These are phyloP conservation scores for Dryas integrifolia DNA, from an alignment of 331 rosid genomes.

Conservation along the genomic window DNA sequence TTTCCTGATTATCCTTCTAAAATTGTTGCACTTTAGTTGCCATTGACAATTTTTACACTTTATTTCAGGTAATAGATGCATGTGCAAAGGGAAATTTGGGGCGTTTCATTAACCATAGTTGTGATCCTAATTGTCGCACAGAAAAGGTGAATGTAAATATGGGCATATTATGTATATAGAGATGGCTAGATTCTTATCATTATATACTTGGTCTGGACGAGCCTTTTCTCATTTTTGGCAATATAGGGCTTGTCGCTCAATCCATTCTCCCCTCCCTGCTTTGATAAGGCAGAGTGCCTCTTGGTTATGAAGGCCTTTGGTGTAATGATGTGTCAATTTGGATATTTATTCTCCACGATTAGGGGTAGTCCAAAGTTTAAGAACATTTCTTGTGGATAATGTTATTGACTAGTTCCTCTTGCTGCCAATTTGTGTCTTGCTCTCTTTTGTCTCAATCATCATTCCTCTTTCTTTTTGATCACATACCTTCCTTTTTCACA, in stretches of 20 bases:
- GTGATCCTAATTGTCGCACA: conserved; percentile 95
- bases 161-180: neutral
- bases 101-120: conserved; percentile 96
- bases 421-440: neutral
- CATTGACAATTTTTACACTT: conserved; percentile 16
- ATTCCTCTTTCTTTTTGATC: neutral
- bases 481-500: neutral
- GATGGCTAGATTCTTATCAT: neutral
- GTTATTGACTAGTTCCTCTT: neutral
- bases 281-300: neutral
- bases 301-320: neutral
- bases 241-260: neutral
- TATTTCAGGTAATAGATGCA: conserved; percentile 92
- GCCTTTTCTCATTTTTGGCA: neutral
- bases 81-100: conserved; percentile 98
- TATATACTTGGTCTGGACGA: conserved; percentile 5
- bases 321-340: conserved; percentile 2
- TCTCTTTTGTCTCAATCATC: neutral
- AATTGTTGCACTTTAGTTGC: neutral
- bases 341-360: neutral
- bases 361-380: neutral
- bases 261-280: neutral
- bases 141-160: conserved; percentile 62
- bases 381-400: neutral
- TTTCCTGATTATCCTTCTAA: neutral